Conservation (phyloP, 169 alveolate species). For the Cryptosporidium felis region DNA sequence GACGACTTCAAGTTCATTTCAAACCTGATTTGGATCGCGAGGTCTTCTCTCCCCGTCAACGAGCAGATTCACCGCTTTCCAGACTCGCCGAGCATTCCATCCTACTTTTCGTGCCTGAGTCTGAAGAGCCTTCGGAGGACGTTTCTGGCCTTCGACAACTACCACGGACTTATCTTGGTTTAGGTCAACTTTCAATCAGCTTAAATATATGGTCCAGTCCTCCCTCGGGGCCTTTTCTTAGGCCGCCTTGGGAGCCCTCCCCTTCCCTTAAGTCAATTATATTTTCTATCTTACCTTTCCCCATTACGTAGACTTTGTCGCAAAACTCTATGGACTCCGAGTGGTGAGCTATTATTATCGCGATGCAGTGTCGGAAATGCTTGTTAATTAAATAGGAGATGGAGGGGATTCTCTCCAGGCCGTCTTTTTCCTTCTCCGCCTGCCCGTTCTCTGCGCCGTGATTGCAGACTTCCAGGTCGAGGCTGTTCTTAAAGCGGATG, state of each 20-base stretch:
- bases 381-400: constrained; percentile 37
- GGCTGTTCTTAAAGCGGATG: too few species aligned
- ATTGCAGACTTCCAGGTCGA: too few species aligned
- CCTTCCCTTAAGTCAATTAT: constrained; percentile 6
- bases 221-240: too few species aligned
- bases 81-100: constrained; percentile 17
- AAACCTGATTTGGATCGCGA: constrained; percentile 22
- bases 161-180: constrained; percentile 7
- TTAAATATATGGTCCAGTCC: constrained; percentile 27
- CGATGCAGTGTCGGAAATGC: constrained; percentile 57
- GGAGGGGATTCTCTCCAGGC: constrained; percentile 8
- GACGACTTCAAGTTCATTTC: not conserved
- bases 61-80: constrained; percentile 42
- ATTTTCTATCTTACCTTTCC: constrained; percentile 47
- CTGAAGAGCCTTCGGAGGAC: not conserved
- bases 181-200: not conserved
- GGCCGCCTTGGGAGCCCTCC: not conserved
- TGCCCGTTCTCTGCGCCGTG: too few species aligned
- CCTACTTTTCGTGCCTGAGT: constrained; percentile 35
- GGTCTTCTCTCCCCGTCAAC: constrained; percentile 26
- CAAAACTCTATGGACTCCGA: constrained; percentile 57
- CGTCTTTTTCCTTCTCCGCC: too few species aligned
- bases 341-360: constrained; percentile 63
- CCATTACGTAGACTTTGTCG: constrained; percentile 44
- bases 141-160: constrained; percentile 11